Conservation (phyloP, 1,139 yeast species). For the Chernovozyma sophiae-reginae region DNA sequence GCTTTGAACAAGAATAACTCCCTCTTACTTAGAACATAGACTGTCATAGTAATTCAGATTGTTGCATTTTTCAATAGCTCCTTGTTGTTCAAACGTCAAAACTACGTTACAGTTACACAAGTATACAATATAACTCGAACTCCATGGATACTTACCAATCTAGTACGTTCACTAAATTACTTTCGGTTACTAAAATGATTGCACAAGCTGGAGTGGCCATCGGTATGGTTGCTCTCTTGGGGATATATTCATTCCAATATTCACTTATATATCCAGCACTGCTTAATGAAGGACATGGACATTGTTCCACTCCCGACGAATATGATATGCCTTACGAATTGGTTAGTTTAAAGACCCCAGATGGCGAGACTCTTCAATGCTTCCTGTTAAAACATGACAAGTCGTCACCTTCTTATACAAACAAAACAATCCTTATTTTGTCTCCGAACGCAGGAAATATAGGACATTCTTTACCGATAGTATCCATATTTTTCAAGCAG, state of each 20-base stretch:
- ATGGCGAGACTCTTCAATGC: constrained; percentile 50
- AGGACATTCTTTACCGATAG: constrained; percentile 87
- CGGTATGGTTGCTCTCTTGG: constrained; percentile 42
- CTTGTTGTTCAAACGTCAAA: too few relatives aligned
- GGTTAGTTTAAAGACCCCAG: constrained; percentile 59
- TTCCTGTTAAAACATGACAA: constrained; percentile 47
- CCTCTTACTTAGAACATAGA: too few relatives aligned
- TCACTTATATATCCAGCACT: constrained; percentile 77
- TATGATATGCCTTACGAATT: constrained; percentile 69
- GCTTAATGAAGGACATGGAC: constrained; percentile 70
- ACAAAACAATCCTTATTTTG: constrained; percentile 71
- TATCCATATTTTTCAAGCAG: constrained; percentile 59
- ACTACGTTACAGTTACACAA: too few relatives aligned
- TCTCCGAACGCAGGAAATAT: constrained; percentile 97
- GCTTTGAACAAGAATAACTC: too few relatives aligned
- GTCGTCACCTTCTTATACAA: constrained; percentile 35
- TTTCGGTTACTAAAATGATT: background rate
- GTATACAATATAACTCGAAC: too few relatives aligned
- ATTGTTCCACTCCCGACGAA: constrained; percentile 75
- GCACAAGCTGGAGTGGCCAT: constrained; percentile 32
- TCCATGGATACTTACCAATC: too few relatives aligned
- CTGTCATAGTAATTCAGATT: too few relatives aligned
- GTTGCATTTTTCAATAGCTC: too few relatives aligned
- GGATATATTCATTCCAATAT: constrained; percentile 65
- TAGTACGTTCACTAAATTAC: background rate